Evolutionary conservation across 176 grass and related monocot genomes (phyloP).

Genomic region (Olyra latifolia): DNA sequence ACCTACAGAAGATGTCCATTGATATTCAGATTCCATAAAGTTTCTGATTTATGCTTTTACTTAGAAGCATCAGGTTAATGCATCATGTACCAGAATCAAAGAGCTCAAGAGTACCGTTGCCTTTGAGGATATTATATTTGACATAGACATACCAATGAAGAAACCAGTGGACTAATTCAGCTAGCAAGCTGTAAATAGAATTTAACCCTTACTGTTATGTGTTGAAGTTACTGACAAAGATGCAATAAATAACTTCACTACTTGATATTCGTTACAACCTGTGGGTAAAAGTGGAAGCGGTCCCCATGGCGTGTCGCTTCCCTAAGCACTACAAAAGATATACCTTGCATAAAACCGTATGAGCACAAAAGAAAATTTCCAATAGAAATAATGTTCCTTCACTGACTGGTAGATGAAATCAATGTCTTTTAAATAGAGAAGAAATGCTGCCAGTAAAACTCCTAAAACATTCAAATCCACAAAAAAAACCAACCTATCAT

Average conservation of each 20-base stretch:
- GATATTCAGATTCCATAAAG: neutral
- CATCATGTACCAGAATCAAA: neutral
- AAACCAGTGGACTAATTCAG: neutral
- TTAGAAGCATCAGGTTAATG: neutral
- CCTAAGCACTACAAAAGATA: neutral
- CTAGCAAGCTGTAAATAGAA: neutral
- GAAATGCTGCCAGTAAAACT: neutral
- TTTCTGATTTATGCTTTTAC: neutral
- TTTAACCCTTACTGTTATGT: neutral
- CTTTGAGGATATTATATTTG: neutral
- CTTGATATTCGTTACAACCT: neutral
- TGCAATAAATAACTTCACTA: neutral
- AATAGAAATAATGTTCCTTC: neutral
- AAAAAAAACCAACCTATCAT: constrained; percentile 8
- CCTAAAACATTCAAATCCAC: neutral
- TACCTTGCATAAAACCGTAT: neutral
- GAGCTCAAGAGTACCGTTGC: neutral
- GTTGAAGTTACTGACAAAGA: neutral
- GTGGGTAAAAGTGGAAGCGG: neutral
- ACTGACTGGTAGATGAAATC: neutral
- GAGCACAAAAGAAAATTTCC: neutral
- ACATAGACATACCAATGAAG: neutral
- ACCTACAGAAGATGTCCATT: neutral
- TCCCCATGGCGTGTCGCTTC: neutral
- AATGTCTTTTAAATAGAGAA: neutral